phyloP scores from a whole-genome alignment of 2,329 filamentous ascomycete genomes.

The Chrysoporthe deuterocubensis region DNA sequence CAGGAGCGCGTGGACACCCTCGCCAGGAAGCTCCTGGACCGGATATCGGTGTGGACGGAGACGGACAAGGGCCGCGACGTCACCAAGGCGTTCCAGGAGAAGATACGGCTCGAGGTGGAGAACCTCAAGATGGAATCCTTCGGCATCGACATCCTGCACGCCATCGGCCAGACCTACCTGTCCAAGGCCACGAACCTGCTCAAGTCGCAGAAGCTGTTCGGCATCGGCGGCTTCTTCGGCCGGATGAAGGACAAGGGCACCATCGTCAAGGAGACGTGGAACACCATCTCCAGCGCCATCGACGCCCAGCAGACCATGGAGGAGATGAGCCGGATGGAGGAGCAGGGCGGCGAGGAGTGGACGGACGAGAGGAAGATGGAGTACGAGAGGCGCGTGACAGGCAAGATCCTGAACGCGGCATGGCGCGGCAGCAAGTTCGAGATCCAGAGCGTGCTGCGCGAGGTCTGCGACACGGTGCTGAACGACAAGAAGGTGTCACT shows the following conservation, averaged over 20 bases:
- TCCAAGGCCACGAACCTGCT: constrained; percentile 86
- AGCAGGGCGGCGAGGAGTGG: constrained; percentile 95
- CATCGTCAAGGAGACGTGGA: constrained; percentile 97
- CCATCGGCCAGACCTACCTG: constrained; percentile 89
- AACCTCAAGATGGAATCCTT: constrained; percentile 99
- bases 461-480: constrained; percentile 89
- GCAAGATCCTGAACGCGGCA: constrained; percentile 95
- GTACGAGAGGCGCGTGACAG: constrained; percentile 93
- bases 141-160: constrained; percentile 92
- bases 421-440: constrained; percentile 98
- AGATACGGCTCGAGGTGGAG: constrained; percentile 93
- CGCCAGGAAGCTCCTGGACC: constrained; percentile 82
- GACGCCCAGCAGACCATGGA: constrained; percentile 98
- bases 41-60: constrained; percentile 94
- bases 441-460: constrained; percentile 92
- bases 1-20: constrained; percentile 86
- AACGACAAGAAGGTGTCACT: constrained; percentile 78
- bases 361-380: constrained; percentile 96
- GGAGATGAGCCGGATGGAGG: constrained; percentile 96
- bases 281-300: constrained; percentile 93
- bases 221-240: constrained; percentile 92
- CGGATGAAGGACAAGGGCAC: constrained; percentile 95
- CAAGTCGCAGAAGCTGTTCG: constrained; percentile 95
- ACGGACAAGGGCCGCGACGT: constrained; percentile 88
- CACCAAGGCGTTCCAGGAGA: constrained; percentile 87